Conservation (phyloP, 768 basidiomycete species). For the Dioszegia hungarica region DNA sequence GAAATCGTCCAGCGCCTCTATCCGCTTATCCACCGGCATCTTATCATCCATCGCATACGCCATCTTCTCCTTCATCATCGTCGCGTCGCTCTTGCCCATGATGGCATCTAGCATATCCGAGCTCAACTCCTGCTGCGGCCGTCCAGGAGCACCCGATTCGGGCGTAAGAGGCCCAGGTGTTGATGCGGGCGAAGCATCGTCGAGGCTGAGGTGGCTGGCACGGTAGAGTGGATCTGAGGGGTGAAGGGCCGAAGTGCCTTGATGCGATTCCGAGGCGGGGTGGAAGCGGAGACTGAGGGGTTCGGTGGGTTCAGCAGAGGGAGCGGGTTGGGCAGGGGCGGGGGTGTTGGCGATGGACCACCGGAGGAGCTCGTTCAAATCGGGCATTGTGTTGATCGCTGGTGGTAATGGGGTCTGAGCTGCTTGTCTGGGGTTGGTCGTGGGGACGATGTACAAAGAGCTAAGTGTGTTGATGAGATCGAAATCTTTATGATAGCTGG, state of each 20-base stretch:
- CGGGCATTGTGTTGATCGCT: slow-evolving; percentile 24
- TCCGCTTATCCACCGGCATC: slow-evolving; percentile 36
- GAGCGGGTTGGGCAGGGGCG: not conserved
- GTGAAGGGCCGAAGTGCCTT: slow-evolving; percentile 28
- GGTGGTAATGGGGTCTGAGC: not conserved
- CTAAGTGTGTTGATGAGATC: not conserved
- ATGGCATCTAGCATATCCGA: slow-evolving; percentile 47
- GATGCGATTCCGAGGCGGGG: slow-evolving; percentile 14
- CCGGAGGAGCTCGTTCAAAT: slow-evolving; percentile 38
- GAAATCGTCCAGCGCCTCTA: slow-evolving; percentile 49
- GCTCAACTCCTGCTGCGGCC: slow-evolving; percentile 30
- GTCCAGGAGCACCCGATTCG: not conserved
- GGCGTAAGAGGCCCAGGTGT: slow-evolving; percentile 29
- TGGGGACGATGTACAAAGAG: no score
- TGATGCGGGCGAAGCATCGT: slow-evolving; percentile 15
- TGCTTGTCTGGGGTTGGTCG: no score
- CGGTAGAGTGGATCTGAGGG: slow-evolving; percentile 26
- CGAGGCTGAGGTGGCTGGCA: not conserved
- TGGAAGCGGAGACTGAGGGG: slow-evolving; percentile 28
- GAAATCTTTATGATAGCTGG: no score
- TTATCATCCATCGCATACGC: slow-evolving; percentile 41
- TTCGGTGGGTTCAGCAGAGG: slow-evolving; percentile 4
- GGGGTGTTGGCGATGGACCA: slow-evolving; percentile 43
- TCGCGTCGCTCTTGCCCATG: slow-evolving; percentile 48
- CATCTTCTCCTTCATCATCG: slow-evolving; percentile 50